phyloP scores from a whole-genome alignment of 73 alveolate genomes.

The Paramecium pentaurelia region DNA sequence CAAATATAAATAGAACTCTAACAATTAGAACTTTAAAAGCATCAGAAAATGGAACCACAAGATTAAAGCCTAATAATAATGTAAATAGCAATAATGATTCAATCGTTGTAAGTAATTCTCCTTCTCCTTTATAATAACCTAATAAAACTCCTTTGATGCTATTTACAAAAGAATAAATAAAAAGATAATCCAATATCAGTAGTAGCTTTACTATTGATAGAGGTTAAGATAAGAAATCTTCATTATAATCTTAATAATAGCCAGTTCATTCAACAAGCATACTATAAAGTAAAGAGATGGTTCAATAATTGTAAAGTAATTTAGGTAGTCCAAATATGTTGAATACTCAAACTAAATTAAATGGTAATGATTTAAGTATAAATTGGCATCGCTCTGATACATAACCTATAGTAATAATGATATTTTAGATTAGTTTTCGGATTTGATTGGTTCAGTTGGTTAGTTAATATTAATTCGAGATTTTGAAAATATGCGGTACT shows the following conservation, averaged over 20 bases:
- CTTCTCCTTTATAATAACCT: background rate
- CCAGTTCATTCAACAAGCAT: constrained; percentile 23
- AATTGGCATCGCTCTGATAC: background rate
- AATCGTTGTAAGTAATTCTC: background rate
- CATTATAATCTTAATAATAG: background rate
- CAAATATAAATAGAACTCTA: background rate
- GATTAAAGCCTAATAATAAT: background rate
- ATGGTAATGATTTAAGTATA: background rate
- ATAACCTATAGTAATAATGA: background rate
- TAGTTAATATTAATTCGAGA: background rate
- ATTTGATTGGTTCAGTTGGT: background rate
- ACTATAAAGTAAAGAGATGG: background rate
- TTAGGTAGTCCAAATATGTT: constrained; percentile 19
- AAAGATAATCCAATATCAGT: background rate
- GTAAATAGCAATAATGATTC: background rate
- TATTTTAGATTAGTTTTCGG: background rate
- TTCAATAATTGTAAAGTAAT: constrained; percentile 7
- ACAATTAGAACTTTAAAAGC: constrained; percentile 10
- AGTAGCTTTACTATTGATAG: constrained; percentile 18
- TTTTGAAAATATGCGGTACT: background rate
- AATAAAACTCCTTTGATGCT: background rate
- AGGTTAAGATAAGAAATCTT: background rate
- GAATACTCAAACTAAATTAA: background rate
- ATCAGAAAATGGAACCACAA: background rate
- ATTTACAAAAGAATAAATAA: background rate